These are phyloP conservation scores for Cymodocea nodosa DNA, from an alignment of 116 monocot species.

Conservation along the genomic window DNA sequence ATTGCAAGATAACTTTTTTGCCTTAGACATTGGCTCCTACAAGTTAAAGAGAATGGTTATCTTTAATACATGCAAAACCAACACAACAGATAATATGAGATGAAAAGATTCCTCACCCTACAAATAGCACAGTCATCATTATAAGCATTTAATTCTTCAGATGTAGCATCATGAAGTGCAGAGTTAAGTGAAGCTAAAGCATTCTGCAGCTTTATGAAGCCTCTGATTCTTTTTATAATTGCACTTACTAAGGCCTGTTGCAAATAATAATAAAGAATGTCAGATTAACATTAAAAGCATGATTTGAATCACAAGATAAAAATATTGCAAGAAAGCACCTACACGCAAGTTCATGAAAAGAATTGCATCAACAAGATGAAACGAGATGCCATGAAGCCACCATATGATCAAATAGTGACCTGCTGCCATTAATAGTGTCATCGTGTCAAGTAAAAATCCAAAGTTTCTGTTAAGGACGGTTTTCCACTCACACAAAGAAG, in stretches of 20 bases:
- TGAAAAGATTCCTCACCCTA: slow-evolving; percentile 34
- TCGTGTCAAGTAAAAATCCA: slow-evolving; percentile 74
- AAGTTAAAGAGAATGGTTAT: background rate
- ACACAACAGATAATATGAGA: background rate
- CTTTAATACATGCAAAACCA: background rate
- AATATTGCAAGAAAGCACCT: slow-evolving; percentile 15
- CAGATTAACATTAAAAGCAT: background rate
- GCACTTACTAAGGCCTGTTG: slow-evolving; percentile 58
- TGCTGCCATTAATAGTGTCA: slow-evolving; percentile 58
- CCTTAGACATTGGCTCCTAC: slow-evolving; percentile 94
- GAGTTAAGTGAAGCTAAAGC: slow-evolving; percentile 76
- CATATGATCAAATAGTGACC: slow-evolving; percentile 84
- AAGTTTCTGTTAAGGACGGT: slow-evolving; percentile 60
- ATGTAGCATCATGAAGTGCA: slow-evolving; percentile 87
- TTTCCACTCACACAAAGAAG: slow-evolving; percentile 78
- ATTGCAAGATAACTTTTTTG: slow-evolving; percentile 85
- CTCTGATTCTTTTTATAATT: slow-evolving; percentile 60
- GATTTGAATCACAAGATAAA: background rate
- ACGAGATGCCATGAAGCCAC: slow-evolving; percentile 91
- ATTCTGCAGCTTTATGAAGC: slow-evolving; percentile 61
- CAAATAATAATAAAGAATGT: background rate
- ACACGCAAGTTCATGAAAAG: slow-evolving; percentile 88
- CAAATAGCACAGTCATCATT: slow-evolving; percentile 99
- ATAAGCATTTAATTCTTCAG: slow-evolving; percentile 65
- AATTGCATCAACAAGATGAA: slow-evolving; percentile 84